Evolutionary conservation across 129 eudicot species (phyloP).

Genomic region (Arctium lappa): DNA sequence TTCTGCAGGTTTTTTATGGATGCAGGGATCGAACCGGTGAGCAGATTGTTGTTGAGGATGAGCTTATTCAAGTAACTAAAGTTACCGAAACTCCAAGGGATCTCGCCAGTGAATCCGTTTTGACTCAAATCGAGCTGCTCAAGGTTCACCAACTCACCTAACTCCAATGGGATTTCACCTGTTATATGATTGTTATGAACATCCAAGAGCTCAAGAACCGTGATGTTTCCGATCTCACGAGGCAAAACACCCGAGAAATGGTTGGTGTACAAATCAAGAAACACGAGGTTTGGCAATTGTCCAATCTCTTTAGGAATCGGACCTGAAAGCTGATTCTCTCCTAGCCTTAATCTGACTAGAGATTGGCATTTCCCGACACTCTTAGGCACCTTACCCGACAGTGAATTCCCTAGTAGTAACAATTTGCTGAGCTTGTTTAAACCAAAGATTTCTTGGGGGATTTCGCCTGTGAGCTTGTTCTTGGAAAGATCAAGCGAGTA

Average conservation of each 20-base stretch:
- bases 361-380: conserved; percentile 76
- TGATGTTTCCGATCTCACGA: conserved; percentile 58
- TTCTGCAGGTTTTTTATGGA: conserved; percentile 72
- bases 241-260: conserved; percentile 82
- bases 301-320: conserved; percentile 90
- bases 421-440: conserved; percentile 81
- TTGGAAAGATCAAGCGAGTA: conserved; percentile 80
- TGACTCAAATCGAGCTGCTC: conserved; percentile 96
- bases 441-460: conserved; percentile 77
- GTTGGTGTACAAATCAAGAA: conserved; percentile 87
- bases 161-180: conserved; percentile 65
- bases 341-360: conserved; percentile 80
- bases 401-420: conserved; percentile 69
- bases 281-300: conserved; percentile 82
- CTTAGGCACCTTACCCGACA: conserved; percentile 59
- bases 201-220: conserved; percentile 89
- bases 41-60: conserved; percentile 73
- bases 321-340: conserved; percentile 86
- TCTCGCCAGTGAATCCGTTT: conserved; percentile 73
- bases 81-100: conserved; percentile 82
- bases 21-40: conserved; percentile 61
- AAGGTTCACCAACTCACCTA: conserved; percentile 73
- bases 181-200: conserved; percentile 79
- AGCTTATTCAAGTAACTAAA: conserved; percentile 86
- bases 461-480: conserved; percentile 77